Percentiles rank a stretch among this genome's conserved stretches.
Conservation (phyloP, 2,329 filamentous ascomycete species). For the Metarhizium brunneum region DNA sequence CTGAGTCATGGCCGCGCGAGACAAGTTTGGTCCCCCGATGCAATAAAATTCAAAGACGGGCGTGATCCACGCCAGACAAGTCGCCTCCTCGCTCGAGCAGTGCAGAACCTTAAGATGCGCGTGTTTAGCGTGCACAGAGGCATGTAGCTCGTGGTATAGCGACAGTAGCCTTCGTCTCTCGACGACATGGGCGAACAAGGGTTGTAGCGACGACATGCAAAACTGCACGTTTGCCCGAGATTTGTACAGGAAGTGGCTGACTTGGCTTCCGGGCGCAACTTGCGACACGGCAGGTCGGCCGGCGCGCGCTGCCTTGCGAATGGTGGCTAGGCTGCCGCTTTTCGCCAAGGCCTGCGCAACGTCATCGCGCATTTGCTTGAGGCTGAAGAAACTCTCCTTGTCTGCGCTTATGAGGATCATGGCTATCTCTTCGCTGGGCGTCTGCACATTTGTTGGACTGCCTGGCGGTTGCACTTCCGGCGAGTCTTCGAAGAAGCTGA, state of each 20-base stretch:
- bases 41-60: conserved; percentile 91
- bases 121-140: conserved; percentile 74
- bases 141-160: conserved; percentile 77
- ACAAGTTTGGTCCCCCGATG: conserved; percentile 69
- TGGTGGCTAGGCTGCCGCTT: conserved; percentile 65
- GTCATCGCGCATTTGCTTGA: conserved; percentile 63
- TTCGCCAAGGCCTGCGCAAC: conserved; percentile 61
- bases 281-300: conserved; percentile 66
- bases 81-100: conserved; percentile 62
- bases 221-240: conserved; percentile 93
- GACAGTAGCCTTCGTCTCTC: conserved; percentile 66
- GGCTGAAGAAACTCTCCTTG: conserved; percentile 85
- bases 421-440: conserved; percentile 71
- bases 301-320: conserved; percentile 58
- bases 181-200: conserved; percentile 51
- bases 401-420: conserved; percentile 87
- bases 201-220: conserved; percentile 73
- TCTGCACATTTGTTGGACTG: conserved; percentile 49
- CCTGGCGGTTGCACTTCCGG: conserved; percentile 31
- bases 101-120: conserved; percentile 83
- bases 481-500: conserved; percentile 73
- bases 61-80: conserved; percentile 83
- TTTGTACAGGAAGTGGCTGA: conserved; percentile 94
- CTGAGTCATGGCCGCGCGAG: conserved; percentile 60
- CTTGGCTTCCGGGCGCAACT: conserved; percentile 67